A percentile compares a stretch with the other conserved stretches of the same genome.
Evolutionary conservation across 805 yeast species (phyloP).

Genomic region (Vanderwaltozyma verrucispora): DNA sequence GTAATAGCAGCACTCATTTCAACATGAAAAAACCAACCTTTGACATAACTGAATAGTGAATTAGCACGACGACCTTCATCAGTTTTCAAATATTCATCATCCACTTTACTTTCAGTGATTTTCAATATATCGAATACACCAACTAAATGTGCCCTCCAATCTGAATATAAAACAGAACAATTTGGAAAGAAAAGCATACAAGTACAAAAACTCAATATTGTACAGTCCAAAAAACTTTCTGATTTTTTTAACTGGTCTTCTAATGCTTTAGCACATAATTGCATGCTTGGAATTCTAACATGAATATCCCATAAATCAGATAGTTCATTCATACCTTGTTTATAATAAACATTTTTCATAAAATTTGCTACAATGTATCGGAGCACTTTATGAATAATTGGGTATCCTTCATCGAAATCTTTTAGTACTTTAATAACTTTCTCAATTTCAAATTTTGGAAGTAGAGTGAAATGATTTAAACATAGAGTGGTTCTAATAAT

Average conservation of each 20-base stretch:
- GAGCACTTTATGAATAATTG: slow-evolving; percentile 1
- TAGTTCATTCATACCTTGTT: slow-evolving; percentile 1
- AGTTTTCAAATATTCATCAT: not conserved
- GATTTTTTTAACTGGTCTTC: slow-evolving; percentile 1
- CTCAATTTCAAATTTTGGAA: slow-evolving; percentile 4
- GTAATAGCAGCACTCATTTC: slow-evolving; percentile 6
- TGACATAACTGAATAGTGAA: slow-evolving; percentile 2
- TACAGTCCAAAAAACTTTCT: slow-evolving; percentile 1
- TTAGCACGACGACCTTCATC: slow-evolving; percentile 1
- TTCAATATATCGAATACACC: slow-evolving; percentile 3
- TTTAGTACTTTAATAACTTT: slow-evolving; percentile 1
- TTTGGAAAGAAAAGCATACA: slow-evolving; percentile 5
- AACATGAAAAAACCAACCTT: slow-evolving; percentile 4
- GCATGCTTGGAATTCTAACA: slow-evolving; percentile 7
- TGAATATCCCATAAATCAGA: slow-evolving; percentile 7
- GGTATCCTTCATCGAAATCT: not conserved
- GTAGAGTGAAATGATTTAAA: slow-evolving; percentile 3
- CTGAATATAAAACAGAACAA: slow-evolving; percentile 1
- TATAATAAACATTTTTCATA: slow-evolving; percentile 5
- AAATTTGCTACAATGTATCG: slow-evolving; percentile 4
- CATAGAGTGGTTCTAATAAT: slow-evolving; percentile 1
- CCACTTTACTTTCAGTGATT: not conserved
- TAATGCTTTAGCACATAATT: slow-evolving; percentile 3
- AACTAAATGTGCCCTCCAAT: slow-evolving; percentile 7
- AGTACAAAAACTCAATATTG: slow-evolving; percentile 4